Percentiles rank a stretch among this genome's conserved stretches.
Conservation (phyloP, 495 filamentous ascomycete genomes). For the Penicillium crystallinum region DNA sequence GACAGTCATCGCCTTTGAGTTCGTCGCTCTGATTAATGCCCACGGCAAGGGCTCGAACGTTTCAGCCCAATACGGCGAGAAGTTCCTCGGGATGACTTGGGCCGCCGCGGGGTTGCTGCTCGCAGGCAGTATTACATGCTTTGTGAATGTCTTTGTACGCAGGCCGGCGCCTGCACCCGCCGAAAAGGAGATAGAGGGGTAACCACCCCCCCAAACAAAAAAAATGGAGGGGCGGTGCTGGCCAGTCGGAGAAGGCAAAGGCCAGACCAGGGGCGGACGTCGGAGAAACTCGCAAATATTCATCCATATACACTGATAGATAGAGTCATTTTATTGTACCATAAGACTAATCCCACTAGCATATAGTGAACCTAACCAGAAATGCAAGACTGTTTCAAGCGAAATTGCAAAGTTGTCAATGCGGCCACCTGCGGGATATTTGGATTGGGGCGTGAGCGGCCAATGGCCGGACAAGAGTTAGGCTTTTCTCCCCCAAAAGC, state of each 20-base stretch:
- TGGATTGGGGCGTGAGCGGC: background rate
- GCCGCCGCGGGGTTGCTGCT: slow-evolving; percentile 47
- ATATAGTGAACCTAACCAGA: background rate
- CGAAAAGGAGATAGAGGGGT: slow-evolving; percentile 19
- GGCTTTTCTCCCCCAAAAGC: background rate
- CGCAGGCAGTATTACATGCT: slow-evolving; percentile 26
- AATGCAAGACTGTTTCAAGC: background rate
- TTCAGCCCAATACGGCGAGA: slow-evolving; percentile 47
- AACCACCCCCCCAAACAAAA: background rate
- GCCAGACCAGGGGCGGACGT: slow-evolving; percentile 5
- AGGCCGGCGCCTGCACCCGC: slow-evolving; percentile 4
- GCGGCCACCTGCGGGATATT: slow-evolving; percentile 7
- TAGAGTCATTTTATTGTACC: slow-evolving; percentile 7
- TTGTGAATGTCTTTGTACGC: slow-evolving; percentile 26
- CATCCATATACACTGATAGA: background rate
- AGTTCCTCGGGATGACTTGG: slow-evolving; percentile 61
- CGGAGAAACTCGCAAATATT: slow-evolving; percentile 17
- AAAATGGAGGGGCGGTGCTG: background rate
- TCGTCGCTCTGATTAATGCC: slow-evolving; percentile 52
- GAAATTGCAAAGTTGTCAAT: slow-evolving; percentile 5
- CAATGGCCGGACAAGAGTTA: background rate
- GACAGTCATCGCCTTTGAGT: slow-evolving; percentile 53
- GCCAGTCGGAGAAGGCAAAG: slow-evolving; percentile 1
- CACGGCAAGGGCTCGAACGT: slow-evolving; percentile 52
- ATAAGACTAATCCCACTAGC: background rate